Base-by-base conservation (phyloP, 495 filamentous ascomycete genomes). In the Chaetomium cochliodes region DNA sequence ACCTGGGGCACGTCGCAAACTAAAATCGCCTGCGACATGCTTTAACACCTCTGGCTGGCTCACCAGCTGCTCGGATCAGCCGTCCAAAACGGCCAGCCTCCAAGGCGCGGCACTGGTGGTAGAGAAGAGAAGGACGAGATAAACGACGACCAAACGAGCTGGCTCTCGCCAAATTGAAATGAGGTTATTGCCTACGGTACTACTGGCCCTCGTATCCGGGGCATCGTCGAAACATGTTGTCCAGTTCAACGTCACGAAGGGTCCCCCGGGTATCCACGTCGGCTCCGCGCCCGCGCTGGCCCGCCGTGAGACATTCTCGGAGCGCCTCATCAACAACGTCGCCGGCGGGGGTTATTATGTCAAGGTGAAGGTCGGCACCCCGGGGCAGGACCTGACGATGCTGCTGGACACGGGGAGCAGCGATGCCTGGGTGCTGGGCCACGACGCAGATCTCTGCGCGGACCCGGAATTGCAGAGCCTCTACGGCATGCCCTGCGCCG, bases 331-430 rank as follows among this genome's bases (percentile, higher is more conserved):
- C 69, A 82, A 82, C 67, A 82, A 81, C 65, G 65, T 81, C 58
- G 79, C 79, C 0, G 78, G 76, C 18, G 80, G 79, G 23, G 78
- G 75, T 9, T 94, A 94, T 72, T 88, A 84, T 71, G 83, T 84
- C 56, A 84, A 90, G 57, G 78, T 93, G 57, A 81, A 76, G 8
- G 72, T 94, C 55, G 91, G 91, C 37, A 91, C 89, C 5, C 90
- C 90, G 12, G 75, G 80, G 2, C 91, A 94, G 70, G 76, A 70
- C 8, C 68, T 81, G 20, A 75, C 72, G 20, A 69, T 85, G 53
- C 70, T 82, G 46, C 75, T 94, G 62, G 91, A 94, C 67, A 94
- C 91, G 15, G 91, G 91, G 3, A 96, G 91, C 70, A 93, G 90
- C 67, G 93, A 98, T 77, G 79, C 96, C 12, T 97, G 93, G 93